phyloP scores from a whole-genome alignment of 495 filamentous ascomycete genomes.

The Podospora anserina region DNA sequence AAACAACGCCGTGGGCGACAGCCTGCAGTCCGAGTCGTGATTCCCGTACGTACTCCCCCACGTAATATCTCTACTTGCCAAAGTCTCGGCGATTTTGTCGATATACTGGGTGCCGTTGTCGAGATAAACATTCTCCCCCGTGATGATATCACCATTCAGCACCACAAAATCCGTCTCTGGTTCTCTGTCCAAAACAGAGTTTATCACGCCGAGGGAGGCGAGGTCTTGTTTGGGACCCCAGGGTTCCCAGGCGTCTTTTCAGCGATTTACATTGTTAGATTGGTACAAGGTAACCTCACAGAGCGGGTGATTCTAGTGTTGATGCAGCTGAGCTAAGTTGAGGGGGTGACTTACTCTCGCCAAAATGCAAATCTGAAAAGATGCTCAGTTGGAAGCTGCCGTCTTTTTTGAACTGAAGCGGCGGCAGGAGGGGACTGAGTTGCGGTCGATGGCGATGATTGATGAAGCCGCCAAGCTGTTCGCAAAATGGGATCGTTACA shows the following conservation, averaged over 20 bases:
- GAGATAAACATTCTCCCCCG: conserved; percentile 60
- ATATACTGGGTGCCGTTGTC: conserved; percentile 59
- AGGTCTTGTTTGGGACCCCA: conserved; percentile 62
- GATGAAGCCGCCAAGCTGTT: not conserved
- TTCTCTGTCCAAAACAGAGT: conserved; percentile 57
- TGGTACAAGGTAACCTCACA: not conserved
- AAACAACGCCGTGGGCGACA: conserved; percentile 54
- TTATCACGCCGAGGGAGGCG: conserved; percentile 58
- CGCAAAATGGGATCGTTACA: too few species aligned
- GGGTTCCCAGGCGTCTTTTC: conserved; percentile 44
- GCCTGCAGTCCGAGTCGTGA: conserved; percentile 63
- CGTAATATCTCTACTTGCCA: conserved; percentile 48
- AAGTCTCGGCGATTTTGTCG: conserved; percentile 56
- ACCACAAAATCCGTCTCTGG: conserved; percentile 55
- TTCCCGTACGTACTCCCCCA: conserved; percentile 77
- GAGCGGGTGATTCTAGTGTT: not conserved
- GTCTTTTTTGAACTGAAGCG: conserved; percentile 39
- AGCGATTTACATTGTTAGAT: not conserved
- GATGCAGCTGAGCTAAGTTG: too few species aligned
- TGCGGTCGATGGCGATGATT: not conserved
- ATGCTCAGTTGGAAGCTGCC: conserved; percentile 53
- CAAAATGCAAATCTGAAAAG: conserved; percentile 69
- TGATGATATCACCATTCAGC: conserved; percentile 72
- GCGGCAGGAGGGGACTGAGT: conserved; percentile 14
- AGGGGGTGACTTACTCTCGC: conserved; percentile 49